Percentiles rank a stretch among this genome's conserved stretches.
Evolutionary conservation across 495 filamentous ascomycete species (phyloP).

Genomic region (Geopyxis carbonaria): DNA sequence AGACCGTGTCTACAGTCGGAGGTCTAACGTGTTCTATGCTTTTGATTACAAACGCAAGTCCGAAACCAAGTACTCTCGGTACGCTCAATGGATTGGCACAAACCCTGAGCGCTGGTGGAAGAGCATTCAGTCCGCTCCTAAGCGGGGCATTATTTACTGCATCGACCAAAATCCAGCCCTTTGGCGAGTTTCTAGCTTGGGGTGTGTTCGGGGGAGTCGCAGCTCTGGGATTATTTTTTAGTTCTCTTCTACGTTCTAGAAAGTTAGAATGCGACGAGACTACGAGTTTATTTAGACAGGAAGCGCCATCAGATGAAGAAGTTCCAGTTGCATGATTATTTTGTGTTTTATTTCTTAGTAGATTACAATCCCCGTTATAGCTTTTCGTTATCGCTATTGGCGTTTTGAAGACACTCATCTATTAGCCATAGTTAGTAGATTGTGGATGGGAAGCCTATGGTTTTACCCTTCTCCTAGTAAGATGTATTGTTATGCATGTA

Average conservation of each 20-base stretch:
- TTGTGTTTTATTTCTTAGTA: not conserved
- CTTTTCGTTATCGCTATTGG: too few species aligned
- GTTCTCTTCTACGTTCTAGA: conserved; percentile 50
- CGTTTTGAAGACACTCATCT: too few species aligned
- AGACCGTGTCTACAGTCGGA: conserved; percentile 74
- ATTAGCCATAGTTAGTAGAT: too few species aligned
- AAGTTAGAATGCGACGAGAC: conserved; percentile 35
- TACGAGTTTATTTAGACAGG: not conserved
- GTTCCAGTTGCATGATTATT: not conserved
- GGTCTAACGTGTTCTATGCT: conserved; percentile 79
- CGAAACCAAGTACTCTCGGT: conserved; percentile 69
- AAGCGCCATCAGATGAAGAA: not conserved
- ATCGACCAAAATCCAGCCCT: conserved; percentile 47
- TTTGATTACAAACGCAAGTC: conserved; percentile 82
- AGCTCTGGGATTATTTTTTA: conserved; percentile 58
- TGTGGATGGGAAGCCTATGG: too few species aligned
- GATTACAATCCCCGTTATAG: too few species aligned
- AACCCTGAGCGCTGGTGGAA: conserved; percentile 77
- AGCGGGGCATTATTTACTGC: conserved; percentile 70
- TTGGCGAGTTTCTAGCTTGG: conserved; percentile 74
- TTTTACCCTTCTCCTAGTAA: too few species aligned
- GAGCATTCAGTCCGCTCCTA: conserved; percentile 75
- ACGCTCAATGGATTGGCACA: conserved; percentile 89
- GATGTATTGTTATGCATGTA: too few species aligned
- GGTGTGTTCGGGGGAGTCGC: conserved; percentile 64